These are phyloP conservation scores for Candida verbasci DNA, from an alignment of 805 yeast species.

Conservation along the genomic window DNA sequence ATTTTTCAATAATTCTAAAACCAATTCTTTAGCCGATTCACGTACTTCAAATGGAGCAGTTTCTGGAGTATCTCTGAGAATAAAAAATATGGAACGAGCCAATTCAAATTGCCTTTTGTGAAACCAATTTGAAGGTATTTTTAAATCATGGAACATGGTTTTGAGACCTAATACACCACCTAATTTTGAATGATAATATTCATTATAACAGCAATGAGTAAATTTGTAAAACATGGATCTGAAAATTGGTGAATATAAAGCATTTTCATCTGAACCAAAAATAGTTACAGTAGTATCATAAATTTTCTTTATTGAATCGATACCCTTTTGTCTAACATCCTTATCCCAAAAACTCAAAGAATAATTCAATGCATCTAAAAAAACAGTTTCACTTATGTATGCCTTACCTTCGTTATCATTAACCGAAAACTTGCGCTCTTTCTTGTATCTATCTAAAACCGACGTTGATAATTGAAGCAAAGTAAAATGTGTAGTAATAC, in stretches of 20 bases:
- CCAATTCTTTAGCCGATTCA: constrained; percentile 63
- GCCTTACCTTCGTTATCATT: constrained; percentile 76
- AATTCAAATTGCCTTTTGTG: constrained; percentile 77
- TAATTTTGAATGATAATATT: constrained; percentile 75
- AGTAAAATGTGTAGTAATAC: constrained; percentile 75
- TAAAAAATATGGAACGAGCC: constrained; percentile 82
- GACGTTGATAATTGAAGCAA: constrained; percentile 73
- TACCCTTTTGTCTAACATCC: constrained; percentile 68
- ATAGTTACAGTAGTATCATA: constrained; percentile 57
- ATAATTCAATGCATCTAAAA: constrained; percentile 70
- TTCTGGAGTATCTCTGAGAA: constrained; percentile 80
- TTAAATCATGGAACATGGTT: constrained; percentile 64
- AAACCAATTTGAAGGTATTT: constrained; percentile 69
- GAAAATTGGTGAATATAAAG: constrained; percentile 69
- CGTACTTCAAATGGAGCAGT: constrained; percentile 83
- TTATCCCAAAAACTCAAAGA: constrained; percentile 76
- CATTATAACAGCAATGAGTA: constrained; percentile 89
- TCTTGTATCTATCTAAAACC: constrained; percentile 61
- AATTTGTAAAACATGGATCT: constrained; percentile 75
- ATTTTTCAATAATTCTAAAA: constrained; percentile 56
- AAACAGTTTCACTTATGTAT: constrained; percentile 61
- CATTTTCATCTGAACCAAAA: constrained; percentile 63
- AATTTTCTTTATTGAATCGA: constrained; percentile 58
- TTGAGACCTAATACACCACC: constrained; percentile 87
- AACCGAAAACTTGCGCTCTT: constrained; percentile 67